Evolutionary conservation across 345 rosid species (phyloP), one percentile per base, ranked within the genome.

Genomic region (Brassica nigra): DNA sequence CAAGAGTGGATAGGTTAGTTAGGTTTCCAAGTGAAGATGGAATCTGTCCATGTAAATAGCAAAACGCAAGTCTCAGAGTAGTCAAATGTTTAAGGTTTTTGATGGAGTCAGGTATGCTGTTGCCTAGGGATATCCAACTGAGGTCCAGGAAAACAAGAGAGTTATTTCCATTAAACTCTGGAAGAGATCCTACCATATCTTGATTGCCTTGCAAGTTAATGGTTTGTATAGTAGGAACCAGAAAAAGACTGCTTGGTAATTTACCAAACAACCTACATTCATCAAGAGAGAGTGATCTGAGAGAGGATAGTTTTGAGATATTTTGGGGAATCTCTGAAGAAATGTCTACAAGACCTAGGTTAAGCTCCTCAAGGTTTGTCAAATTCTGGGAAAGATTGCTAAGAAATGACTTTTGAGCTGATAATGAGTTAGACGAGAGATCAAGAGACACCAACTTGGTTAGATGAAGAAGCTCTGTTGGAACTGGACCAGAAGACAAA

Each of bases 251-350:
- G 23, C 23, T 15, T 54, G 58, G 58, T 1, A 54, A 54, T 5
- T 15, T 15, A 54, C 58, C 58, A 54, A 54, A 15, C 58, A 54
- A 54, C 3, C 2, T 54, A 6, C 58, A 54, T 0, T 15, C 58
- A 54, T 54, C 58, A 5, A 52, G 58, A 6, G 8, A 5, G 58
- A 69, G 18, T 47, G 73, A 69, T 49, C 0, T 69, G 14, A 69
- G 73, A 49, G 37, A 47, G 6, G 73, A 12, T 52, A 69, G 14
- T 6, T 68, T 69, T 52, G 39, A 47, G 20, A 69, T 44, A 30
- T 69, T 49, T 69, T 8, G 37, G 27, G 73, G 73, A 4, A 69
- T 49, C 49, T 69, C 39, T 69, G 62, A 69, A n/a, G 73, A 69
- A 69, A 69, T 69, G 37, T 52, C 34, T 2, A 67, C 58, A 52